Base-by-base conservation (phyloP, 1,284 basidiomycete species). In the Trametes pubescens region DNA sequence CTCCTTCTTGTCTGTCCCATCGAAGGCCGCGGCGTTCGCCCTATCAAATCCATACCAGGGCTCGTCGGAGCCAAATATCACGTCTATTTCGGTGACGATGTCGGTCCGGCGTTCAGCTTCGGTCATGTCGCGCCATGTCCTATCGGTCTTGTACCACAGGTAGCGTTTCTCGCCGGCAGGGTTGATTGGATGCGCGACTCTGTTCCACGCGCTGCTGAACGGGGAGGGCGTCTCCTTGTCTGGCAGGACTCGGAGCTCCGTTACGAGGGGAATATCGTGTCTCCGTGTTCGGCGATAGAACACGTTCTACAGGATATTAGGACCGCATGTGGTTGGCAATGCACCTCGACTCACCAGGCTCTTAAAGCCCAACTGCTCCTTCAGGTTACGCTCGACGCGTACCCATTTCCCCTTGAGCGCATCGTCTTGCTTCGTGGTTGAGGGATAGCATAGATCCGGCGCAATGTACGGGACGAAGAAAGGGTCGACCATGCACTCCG, bases 331-430 rank as follows among this genome's bases (percentile, higher is more conserved):
- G 48, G 2, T 29, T 9, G 18, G 3, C 18, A 22, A 22, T 1
- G 29, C 1, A 3, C 0, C 3, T 21, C 4, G 38, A 62, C 69
- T 13, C 18, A 72, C 69, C 51, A 71, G 29, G 32, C 65, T 70
- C 71, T 70, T 70, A 29, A 66, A 22, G 37, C 68, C 64, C 7
- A 84, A 79, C 70, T 92, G 84, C 48, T 79, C 73, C 73, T 95
- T 94, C 37, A 97, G 77, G 74, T 96, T 90, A 21, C 88, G 82
- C 22, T 87, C 86, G 9, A 96, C 90, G 22, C 90, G 86, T 1
- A 97, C 94, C 95, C 95, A 97, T 72, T 90, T 92, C 0, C 95
- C 95, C 69, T 89, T 90, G 57, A 88, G 83, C 5, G 90, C 89
- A 73, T 96, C 93, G 38, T 89, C 77, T 67, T 92, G 91, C 10